phyloP scores from a whole-genome alignment of 2,329 filamentous ascomycete genomes.

The Neocucurbitaria cava region DNA sequence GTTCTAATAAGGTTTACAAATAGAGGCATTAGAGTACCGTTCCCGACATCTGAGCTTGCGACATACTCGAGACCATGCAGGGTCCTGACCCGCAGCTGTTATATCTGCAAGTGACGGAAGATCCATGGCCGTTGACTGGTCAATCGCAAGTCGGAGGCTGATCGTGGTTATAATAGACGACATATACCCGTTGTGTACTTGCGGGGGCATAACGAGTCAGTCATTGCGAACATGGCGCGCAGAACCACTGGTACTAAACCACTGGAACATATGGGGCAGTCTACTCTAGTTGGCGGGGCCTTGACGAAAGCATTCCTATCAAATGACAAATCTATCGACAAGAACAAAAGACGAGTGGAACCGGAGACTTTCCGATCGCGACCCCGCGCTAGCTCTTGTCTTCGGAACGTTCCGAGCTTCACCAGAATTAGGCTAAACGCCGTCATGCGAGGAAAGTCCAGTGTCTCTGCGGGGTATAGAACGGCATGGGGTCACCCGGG shows the following conservation, averaged over 20 bases:
- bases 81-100: constrained; percentile 1
- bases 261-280: neutral
- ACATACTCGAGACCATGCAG: constrained; percentile 4
- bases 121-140: neutral
- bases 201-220: neutral
- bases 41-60: constrained; percentile 3
- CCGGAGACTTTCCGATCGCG: neutral
- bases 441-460: neutral
- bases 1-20: constrained; percentile 8
- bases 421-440: constrained; percentile 4
- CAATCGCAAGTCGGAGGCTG: constrained; percentile 1
- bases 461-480: constrained; percentile 5
- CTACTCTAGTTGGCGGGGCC: neutral
- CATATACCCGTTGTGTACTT: constrained; percentile 1
- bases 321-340: neutral
- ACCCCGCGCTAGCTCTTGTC: neutral
- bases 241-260: no score
- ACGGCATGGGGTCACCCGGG: neutral
- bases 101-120: neutral
- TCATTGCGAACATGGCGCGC: neutral
- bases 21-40: constrained; percentile 2
- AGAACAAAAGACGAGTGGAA: neutral
- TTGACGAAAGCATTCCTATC: neutral
- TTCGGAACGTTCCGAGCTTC: constrained; percentile 1
- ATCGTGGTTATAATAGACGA: constrained; percentile 2